Base-by-base conservation (phyloP, 768 basidiomycete species). In the Lentinula guzmanii region DNA sequence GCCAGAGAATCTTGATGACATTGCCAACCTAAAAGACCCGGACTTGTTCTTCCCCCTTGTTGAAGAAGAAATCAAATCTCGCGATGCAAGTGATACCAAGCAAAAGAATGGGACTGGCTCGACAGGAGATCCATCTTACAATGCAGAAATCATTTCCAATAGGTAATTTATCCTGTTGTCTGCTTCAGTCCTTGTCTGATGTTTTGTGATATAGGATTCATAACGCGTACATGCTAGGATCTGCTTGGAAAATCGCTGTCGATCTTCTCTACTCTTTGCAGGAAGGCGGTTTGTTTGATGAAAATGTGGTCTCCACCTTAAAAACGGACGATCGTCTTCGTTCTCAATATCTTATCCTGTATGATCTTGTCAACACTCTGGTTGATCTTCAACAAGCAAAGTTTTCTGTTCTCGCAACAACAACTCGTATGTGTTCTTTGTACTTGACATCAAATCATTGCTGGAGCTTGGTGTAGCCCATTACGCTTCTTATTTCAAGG, bases 211-310 rank as follows among this genome's bases (percentile, higher is more conserved):
- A 45, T 66, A 93, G 91, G 71, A 79, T 93, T 58, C 91, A 94
- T 71, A 94, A 93, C 69, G 72, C 84, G 7, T 92, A 91, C 71
- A 83, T 89, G 82, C 77, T 93, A 37, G 88, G 91, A n/a, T 85
- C 90, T 15, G 87, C 84, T 1, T 94, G 92, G 92, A 89, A 81
- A 64, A 74, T 93, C 52, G 84, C 90, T n/a, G 71, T 79, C 3
- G 78, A 86, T 61, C 76, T 77, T 35, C 74, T 93, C 58, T 77
- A 77, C 56, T 76, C 82, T 31, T 74, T 93, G 51, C 75, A 78
- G n/a, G 72, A 79, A 16, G 73, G 76, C 11, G 87, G 86, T 35
- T 64, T 90, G 16, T 72, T 77, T 7, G 86, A 91, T 61, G 67
- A 71, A 33, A 78, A 75, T 35, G 74, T 85, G 61, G 83, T 84